Evolutionary conservation across 768 basidiomycete genomes (phyloP).

Genomic region (Plicaturopsis crispa): DNA sequence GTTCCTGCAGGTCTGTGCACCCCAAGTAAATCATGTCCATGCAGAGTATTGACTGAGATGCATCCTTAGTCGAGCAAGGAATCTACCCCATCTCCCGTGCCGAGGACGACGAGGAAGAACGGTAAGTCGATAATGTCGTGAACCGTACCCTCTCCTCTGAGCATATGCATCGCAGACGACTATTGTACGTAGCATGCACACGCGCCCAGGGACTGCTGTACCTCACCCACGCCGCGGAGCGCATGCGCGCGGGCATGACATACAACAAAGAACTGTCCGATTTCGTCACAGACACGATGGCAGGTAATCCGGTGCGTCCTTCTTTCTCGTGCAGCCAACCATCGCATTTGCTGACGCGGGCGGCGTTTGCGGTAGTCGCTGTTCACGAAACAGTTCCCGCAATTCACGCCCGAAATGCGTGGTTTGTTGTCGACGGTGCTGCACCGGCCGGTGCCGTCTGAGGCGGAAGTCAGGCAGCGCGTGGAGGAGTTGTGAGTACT

Average conservation of each 20-base stretch:
- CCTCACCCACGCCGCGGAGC: conserved; percentile 37
- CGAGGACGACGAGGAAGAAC: conserved; percentile 76
- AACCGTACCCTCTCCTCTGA: neutral
- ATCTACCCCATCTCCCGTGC: conserved; percentile 71
- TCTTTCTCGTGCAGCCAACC: neutral
- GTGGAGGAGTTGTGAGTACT: neutral
- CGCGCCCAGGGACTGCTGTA: conserved; percentile 71
- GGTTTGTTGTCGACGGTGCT: neutral
- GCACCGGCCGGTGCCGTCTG: neutral
- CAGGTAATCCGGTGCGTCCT: conserved; percentile 32
- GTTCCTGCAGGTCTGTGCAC: conserved; percentile 51
- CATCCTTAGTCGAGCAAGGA: conserved; percentile 51
- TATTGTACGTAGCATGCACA: conserved; percentile 87
- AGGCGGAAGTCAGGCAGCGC: neutral
- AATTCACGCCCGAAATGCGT: neutral
- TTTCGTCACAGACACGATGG: conserved; percentile 43
- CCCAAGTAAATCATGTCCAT: conserved; percentile 1
- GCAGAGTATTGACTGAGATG: conserved; percentile 1
- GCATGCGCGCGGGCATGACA: conserved; percentile 49
- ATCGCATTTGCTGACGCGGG: conserved; percentile 1
- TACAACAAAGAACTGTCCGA: conserved; percentile 45
- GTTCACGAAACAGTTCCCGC: neutral
- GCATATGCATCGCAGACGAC: conserved; percentile 39
- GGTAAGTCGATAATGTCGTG: conserved; percentile 30
- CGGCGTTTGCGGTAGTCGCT: too few relatives aligned